phyloP scores from a whole-genome alignment of 352 stramenopile species.

The Pythium scleroteichum region DNA sequence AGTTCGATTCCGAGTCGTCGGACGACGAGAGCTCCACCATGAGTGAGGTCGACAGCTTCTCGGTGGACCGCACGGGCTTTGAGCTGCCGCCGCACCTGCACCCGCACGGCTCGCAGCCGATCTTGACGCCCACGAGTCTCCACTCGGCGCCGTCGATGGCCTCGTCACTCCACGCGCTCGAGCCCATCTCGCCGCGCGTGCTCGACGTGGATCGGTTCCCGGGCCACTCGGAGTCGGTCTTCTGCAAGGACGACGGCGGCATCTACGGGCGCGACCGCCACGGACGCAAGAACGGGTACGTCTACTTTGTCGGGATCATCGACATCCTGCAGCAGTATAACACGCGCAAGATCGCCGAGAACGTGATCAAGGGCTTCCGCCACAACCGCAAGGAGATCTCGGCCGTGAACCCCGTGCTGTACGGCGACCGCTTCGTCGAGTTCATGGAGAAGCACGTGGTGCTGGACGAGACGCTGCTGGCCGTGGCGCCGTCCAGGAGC shows the following conservation, averaged over 20 bases:
- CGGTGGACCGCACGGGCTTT: slow-evolving; percentile 13
- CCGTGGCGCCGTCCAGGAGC: slow-evolving; percentile 1
- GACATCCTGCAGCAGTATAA: slow-evolving; percentile 96
- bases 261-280: slow-evolving; percentile 64
- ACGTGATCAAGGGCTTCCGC: slow-evolving; percentile 84
- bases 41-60: slow-evolving; percentile 20
- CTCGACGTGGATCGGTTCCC: slow-evolving; percentile 47
- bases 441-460: slow-evolving; percentile 87
- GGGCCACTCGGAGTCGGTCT: slow-evolving; percentile 61
- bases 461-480: slow-evolving; percentile 53
- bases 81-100: slow-evolving; percentile 13
- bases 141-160: slow-evolving; percentile 24
- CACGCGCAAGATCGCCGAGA: slow-evolving; percentile 89
- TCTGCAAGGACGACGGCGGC: slow-evolving; percentile 73
- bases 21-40: slow-evolving; percentile 12
- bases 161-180: slow-evolving; percentile 18
- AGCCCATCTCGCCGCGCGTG: slow-evolving; percentile 51
- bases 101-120: slow-evolving; percentile 2
- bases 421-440: slow-evolving; percentile 89
- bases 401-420: slow-evolving; percentile 82
- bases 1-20: slow-evolving; percentile 16
- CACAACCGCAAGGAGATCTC: slow-evolving; percentile 90
- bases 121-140: slow-evolving; percentile 20
- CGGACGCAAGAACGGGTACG: slow-evolving; percentile 71
- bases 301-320: slow-evolving; percentile 93